Evolutionary conservation across 768 basidiomycete genomes (phyloP).

Genomic region (Boletus subcaerulescens): DNA sequence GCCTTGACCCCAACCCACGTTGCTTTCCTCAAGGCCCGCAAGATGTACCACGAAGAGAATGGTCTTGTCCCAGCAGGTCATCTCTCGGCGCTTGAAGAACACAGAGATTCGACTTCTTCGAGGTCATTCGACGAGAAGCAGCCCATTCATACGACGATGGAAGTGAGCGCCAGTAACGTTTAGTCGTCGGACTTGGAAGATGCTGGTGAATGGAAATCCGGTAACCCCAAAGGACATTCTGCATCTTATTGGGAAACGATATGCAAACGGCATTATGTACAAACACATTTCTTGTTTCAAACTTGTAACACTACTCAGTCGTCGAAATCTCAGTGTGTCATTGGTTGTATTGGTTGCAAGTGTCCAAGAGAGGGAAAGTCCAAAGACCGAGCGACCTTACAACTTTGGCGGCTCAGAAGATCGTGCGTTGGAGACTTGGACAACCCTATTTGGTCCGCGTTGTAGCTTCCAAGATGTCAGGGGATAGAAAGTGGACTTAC

Average conservation of each 20-base stretch:
- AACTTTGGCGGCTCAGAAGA: neutral
- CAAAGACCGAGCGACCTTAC: neutral
- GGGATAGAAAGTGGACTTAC: slow-evolving; percentile 23
- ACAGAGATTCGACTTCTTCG: slow-evolving; percentile 1
- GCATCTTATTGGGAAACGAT: slow-evolving; percentile 3
- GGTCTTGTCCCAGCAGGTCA: slow-evolving; percentile 20
- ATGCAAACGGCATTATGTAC: too few relatives aligned
- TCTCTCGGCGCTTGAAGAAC: slow-evolving; percentile 15
- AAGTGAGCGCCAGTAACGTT: slow-evolving; percentile 3
- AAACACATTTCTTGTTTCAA: slow-evolving; percentile 11
- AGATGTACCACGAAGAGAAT: slow-evolving; percentile 25
- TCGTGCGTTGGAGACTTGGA: slow-evolving; percentile 31
- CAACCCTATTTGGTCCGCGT: slow-evolving; percentile 41
- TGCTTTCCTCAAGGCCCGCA: slow-evolving; percentile 20
- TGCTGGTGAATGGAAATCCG: neutral
- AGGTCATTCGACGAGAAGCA: slow-evolving; percentile 14
- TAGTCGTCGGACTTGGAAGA: slow-evolving; percentile 4
- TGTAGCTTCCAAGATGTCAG: neutral
- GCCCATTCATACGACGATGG: neutral
- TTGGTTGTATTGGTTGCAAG: neutral
- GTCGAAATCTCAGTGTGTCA: neutral
- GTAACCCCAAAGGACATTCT: neutral
- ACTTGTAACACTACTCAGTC: neutral
- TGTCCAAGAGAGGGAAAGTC: neutral
- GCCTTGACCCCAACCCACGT: slow-evolving; percentile 24